Evolutionary conservation across 352 stramenopile genomes (phyloP).

Genomic region (Globisporangium barbulae): DNA sequence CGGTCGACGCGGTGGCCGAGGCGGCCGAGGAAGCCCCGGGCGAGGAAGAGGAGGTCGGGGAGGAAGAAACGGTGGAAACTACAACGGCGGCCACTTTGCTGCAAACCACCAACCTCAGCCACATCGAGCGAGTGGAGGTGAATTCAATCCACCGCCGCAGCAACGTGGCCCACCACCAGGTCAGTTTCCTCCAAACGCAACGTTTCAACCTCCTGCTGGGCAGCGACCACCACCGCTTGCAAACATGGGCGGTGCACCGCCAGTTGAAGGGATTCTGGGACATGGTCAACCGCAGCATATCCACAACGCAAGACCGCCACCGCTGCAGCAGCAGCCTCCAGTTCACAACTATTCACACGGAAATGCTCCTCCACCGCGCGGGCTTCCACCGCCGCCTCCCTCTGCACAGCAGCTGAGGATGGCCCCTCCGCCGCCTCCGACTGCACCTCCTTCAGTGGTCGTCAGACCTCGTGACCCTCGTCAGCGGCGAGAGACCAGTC

Average conservation of each 20-base stretch:
- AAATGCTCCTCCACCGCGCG: not conserved
- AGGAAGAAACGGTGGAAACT: constrained; percentile 1
- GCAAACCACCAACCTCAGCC: not conserved
- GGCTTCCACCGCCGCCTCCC: not conserved
- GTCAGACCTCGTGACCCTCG: constrained; percentile 18
- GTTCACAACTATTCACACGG: not conserved
- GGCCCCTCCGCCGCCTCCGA: constrained; percentile 1
- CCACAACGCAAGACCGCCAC: not conserved
- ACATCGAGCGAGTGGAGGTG: not conserved
- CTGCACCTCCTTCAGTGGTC: not conserved
- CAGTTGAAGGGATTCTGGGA: constrained; percentile 4
- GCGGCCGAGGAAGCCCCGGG: constrained; percentile 30
- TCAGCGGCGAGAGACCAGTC: constrained; percentile 13
- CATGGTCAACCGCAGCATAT: not conserved
- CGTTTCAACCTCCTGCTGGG: not conserved
- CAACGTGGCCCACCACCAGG: not conserved
- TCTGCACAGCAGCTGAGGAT: constrained; percentile 2
- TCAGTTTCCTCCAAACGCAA: not conserved
- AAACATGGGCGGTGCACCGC: not conserved
- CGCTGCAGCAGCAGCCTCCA: not conserved
- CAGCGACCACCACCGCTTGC: not conserved
- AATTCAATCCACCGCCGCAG: constrained; percentile 1
- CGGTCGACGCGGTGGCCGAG: constrained; percentile 24
- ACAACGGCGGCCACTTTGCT: not conserved
- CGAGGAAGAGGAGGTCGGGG: constrained; percentile 17